Conservation (phyloP, 2,329 filamentous ascomycete genomes). For the Rhytidhysteron rufulum region DNA sequence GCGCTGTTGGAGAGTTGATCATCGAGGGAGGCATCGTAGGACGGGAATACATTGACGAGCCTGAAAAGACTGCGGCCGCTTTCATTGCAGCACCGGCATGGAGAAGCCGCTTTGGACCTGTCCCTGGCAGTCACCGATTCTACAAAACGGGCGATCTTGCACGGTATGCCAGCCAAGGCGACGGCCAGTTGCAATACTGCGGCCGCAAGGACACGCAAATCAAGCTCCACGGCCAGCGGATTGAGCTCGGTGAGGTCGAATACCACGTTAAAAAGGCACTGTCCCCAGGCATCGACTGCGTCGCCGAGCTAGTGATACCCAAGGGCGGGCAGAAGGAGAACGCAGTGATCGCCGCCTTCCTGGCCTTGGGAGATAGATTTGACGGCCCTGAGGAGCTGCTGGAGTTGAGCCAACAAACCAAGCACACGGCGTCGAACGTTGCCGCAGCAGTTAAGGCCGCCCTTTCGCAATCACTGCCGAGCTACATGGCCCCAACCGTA, state of each 20-base stretch:
- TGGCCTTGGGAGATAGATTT: too few relatives aligned
- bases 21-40: conserved; percentile 49
- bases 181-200: conserved; percentile 18
- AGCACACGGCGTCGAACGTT: too few relatives aligned
- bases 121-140: not conserved
- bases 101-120: conserved; percentile 11
- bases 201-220: conserved; percentile 27
- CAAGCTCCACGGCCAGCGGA: conserved; percentile 27
- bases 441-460: too few relatives aligned
- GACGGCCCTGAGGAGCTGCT: too few relatives aligned
- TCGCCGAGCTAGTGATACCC: not conserved
- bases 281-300: not conserved
- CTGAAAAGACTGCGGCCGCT: conserved; percentile 12
- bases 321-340: too few relatives aligned
- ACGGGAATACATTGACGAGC: conserved; percentile 8
- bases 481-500: too few relatives aligned
- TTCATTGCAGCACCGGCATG: conserved; percentile 16
- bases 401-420: too few relatives aligned
- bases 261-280: conserved; percentile 8
- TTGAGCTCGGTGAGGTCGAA: conserved; percentile 25
- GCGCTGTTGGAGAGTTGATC: conserved; percentile 45
- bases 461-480: conserved; percentile 29
- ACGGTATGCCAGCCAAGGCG: conserved; percentile 12
- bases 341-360: too few relatives aligned
- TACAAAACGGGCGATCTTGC: conserved; percentile 23